Conservation (phyloP, 768 basidiomycete genomes). For the Boletus edulis region DNA sequence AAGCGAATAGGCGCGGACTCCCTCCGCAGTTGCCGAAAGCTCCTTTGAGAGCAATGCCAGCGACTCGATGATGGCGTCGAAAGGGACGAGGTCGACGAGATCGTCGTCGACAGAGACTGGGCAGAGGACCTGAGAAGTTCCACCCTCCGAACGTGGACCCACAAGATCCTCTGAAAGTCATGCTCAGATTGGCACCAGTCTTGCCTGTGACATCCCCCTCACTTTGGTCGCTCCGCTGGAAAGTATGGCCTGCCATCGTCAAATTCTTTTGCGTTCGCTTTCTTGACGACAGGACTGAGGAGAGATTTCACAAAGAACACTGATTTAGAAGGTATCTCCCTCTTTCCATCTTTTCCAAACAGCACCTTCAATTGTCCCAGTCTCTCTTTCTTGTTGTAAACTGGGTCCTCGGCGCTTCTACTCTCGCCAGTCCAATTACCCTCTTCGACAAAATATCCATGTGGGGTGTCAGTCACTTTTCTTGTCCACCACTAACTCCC, state of each 20-base stretch:
- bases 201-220: constrained; percentile 34
- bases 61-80: constrained; percentile 30
- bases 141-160: constrained; percentile 47
- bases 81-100: constrained; percentile 34
- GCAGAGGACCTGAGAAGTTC: constrained; percentile 56
- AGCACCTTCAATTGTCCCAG: constrained; percentile 22
- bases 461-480: constrained; percentile 44
- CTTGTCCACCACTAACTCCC: constrained; percentile 5
- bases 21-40: constrained; percentile 48
- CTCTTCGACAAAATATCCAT: constrained; percentile 60
- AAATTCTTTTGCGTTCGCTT: constrained; percentile 64
- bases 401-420: constrained; percentile 62
- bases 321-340: constrained; percentile 60
- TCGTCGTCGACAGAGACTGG: constrained; percentile 75
- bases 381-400: constrained; percentile 62
- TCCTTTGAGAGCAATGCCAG: constrained; percentile 36
- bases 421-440: constrained; percentile 43
- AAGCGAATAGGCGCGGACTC: constrained; percentile 54
- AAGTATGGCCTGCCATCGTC: constrained; percentile 51
- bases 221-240: constrained; percentile 52
- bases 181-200: constrained; percentile 32
- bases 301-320: constrained; percentile 55
- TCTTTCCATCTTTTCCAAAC: background rate
- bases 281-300: constrained; percentile 54
- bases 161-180: constrained; percentile 51